Base-by-base conservation (phyloP, 805 yeast genomes). In the Wickerhamomyces bovis region DNA sequence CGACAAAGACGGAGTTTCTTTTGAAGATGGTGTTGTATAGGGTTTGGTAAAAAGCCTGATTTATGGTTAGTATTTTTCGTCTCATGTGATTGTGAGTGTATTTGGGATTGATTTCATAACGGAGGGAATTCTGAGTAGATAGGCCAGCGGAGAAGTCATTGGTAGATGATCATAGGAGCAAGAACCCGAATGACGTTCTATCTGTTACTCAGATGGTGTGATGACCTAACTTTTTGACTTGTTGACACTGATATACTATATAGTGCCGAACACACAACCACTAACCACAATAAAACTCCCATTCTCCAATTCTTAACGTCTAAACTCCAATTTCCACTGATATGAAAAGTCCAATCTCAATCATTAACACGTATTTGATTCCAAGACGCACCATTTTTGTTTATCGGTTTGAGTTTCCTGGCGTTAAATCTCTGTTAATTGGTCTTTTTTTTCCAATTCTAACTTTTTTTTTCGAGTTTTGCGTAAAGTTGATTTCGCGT, bases 1-100 rank as follows among this genome's bases (percentile, higher is more conserved):
- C 87, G 52, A 90, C 96, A 70, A 77, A 88, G 53, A 85, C 75
- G 42, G 97, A 79, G 81, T 92, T 90, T 78, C 97, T 87, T 79
- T 88, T 88, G 78, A 87, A 83, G 47, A 85, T 59, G 33, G 75
- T 68, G 77, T 81, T 83, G 78, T 78, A 81, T 51, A 81, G 61
- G 41, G 78, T 65, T 39, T 84, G 63, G 57, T 69, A 62, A 56
- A 67, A 58, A 49, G 72, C 58, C 71, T 64, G 49, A n/a, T 11
- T 21, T 43, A 49, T 45, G 3, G 36, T 33, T 33, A 33, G 36
- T 33, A 33, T 33, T 33, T 33, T n/a, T 15, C 12, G 36, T 33
- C 20, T 33, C 20, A 28, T 28, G 31, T 33, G 20, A 4, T 2
- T 16, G 36, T 33, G 20, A 16, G n/a, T 8, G 31, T 12, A 10